Evolutionary conservation across 805 yeast species (phyloP), one percentile per base, ranked within the genome.

Genomic region (Candida ponderosae): DNA sequence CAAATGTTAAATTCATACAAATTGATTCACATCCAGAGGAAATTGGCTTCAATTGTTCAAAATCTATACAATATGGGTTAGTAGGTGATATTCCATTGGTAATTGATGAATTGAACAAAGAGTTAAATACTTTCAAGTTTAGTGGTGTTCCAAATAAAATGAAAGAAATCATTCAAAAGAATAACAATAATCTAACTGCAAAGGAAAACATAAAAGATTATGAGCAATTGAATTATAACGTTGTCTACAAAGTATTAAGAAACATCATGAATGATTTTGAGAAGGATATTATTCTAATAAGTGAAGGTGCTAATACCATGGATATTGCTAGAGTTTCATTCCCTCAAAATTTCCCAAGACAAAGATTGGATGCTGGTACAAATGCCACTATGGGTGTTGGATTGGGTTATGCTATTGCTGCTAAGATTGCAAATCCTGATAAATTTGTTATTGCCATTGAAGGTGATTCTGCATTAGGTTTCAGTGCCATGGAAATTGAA

Each of bases 301-400:
- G 78, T 4, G 88, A 81, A 53, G 88, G 88, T n/a, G 87, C 88
- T 1, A 79, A 79, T 49, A 79, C 87, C 0, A 80, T 81, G 87
- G 88, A 81, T 46, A 64, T 74, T 18, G 79, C 86, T 2, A 62
- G 88, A 34, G 63, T 76, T 10, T 71, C 81, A 0, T 79, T 81
- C 51, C 73, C 76, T 5, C 63, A 78, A 34, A 55, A 59, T 7
- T 45, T 46, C 3, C 81, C 87, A 1, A 67, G 70, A 40, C 70
- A 63, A 17, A 56, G 85, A 29, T 56, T 81, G 18, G 89, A 81
- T 48, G 84, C 85, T 2, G 88, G 87, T 4, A 80, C 87, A 0
- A 78, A 76, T 56, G 86, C 86, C 0, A 81, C 87, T 0, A 81
- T 81, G 88, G 89, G 89, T 4, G 63, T 80, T 23, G 89, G 87